Evolutionary conservation across 805 yeast species (phyloP), one percentile per base, ranked within the genome.

Genomic region (Zygosaccharomyces kombuchaensis): DNA sequence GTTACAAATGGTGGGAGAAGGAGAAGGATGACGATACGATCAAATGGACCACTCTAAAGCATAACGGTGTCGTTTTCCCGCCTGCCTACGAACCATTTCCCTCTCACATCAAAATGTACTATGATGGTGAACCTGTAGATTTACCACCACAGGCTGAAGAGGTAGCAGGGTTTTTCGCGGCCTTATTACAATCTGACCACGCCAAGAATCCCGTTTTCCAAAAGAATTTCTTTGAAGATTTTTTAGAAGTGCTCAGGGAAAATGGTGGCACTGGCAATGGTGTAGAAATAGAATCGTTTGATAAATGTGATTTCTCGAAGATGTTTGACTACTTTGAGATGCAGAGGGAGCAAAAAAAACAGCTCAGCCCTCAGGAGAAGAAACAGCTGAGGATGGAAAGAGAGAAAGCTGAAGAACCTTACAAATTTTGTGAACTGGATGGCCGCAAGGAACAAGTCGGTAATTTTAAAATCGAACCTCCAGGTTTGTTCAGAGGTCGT

Each of bases 81-180:
- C 97, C 98, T 0, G 84, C 80, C 2, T 91, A 91, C 63, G 90
- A 84, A 60, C 89, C 93, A 2, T 68, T 91, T 36, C 98, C 98
- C 0, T 69, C 77, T 4, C 75, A 78, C 57, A 85, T 90, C 32
- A 87, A 84, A 59, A 56, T 91, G 43, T 74, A 78, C 47, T 90
- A 91, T 58, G 84, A 84, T 54, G 87, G 87, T 0, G 74, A 77
- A 53, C 86, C 93, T 0, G 90, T 90, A 0, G 71, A 71, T 23
- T 71, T 91, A 47, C 91, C 96, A 1, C 68, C 71, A 1, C 85
- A 74, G 45, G 97, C 96, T 2, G 99, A 91, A 67, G 98, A 91
- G 65, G 96, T 91, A 29, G 98, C 97, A 0, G 97, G 96, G 0
- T 91, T 89, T 60, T 91, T 76, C 65, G 98, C 84, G 8, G 96